Evolutionary conservation across 805 yeast species (phyloP), one percentile per base, ranked within the genome.

Genomic region (Danielia reshetovae): DNA sequence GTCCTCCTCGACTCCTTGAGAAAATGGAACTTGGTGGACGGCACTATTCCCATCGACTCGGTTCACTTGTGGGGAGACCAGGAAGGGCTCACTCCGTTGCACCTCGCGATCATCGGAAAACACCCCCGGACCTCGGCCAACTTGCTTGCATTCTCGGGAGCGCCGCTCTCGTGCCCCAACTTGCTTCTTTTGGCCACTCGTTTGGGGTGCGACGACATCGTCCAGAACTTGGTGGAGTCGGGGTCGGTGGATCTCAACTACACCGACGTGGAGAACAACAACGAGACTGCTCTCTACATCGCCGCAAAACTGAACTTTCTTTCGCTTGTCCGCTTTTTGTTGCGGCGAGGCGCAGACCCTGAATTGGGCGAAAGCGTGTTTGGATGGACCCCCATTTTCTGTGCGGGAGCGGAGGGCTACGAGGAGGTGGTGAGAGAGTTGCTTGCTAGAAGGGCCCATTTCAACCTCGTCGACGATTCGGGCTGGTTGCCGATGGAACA

Each of bases 401-500:
- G 79, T 34, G 95, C 96, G 9, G 89, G 95, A 0, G 82, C 88
- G 11, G 95, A 89, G 51, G 97, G 97, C 1, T 75, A 62, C 35
- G 51, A 50, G 25, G 74, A 73, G 2, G 68, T 85, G 27, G 85
- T 79, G 5, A 57, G 72, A 27, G 40, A 74, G 7, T 66, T 90
- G 42, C 57, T 81, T 18, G 59, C 62, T 0, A 52, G 68, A 27
- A 78, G 77, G 14, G 83, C 87, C 4, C 62, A 68, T 6, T 74
- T 63, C 38, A 72, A 74, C 28, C 59, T 67, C 18, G 69, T 74
- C 12, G 97, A 90, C 61, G 81, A 77, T 29, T 81, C 93, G 34
- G 97, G 97, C 0, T 90, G 97, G 97, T 77, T 87, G 13, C 96
- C 97, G n/a, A 79, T 87, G 79, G 97, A 90, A 52, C 97, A 90